Conservation (phyloP, 495 filamentous ascomycete genomes). For the Aspergillus coremiiformis region DNA sequence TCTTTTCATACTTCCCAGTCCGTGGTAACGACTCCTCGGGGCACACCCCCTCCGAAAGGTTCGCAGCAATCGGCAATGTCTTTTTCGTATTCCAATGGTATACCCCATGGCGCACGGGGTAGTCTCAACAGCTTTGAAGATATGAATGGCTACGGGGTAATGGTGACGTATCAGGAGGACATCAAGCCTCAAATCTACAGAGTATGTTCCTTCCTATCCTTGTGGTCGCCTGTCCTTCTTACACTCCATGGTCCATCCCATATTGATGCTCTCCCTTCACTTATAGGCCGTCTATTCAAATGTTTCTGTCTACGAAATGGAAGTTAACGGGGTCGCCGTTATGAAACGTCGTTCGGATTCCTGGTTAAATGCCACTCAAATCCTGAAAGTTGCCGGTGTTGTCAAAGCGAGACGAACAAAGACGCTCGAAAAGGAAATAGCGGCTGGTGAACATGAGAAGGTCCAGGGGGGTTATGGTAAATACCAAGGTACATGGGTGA, state of each 20-base stretch:
- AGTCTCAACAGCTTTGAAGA: slow-evolving; percentile 42
- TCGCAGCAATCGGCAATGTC: slow-evolving; percentile 38
- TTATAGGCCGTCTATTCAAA: slow-evolving; percentile 86
- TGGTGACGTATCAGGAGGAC: slow-evolving; percentile 46
- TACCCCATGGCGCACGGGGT: slow-evolving; percentile 22
- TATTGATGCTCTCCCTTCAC: slow-evolving; percentile 7
- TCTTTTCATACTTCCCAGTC: slow-evolving; percentile 48
- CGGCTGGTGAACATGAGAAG: slow-evolving; percentile 93
- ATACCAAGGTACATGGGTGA: slow-evolving; percentile 98
- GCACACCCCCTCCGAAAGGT: slow-evolving; percentile 43
- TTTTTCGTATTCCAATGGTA: slow-evolving; percentile 38
- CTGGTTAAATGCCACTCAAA: slow-evolving; percentile 93
- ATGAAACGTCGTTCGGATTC: slow-evolving; percentile 91
- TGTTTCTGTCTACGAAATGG: slow-evolving; percentile 95
- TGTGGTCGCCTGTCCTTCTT: not conserved
- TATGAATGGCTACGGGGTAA: slow-evolving; percentile 41
- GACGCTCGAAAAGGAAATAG: slow-evolving; percentile 94
- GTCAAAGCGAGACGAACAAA: slow-evolving; percentile 97
- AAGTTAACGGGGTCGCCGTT: slow-evolving; percentile 80
- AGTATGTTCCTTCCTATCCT: slow-evolving; percentile 35
- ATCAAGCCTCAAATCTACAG: slow-evolving; percentile 70
- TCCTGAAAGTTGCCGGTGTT: slow-evolving; percentile 90
- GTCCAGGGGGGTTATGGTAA: slow-evolving; percentile 98
- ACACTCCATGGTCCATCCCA: not conserved
- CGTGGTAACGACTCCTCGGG: slow-evolving; percentile 47